Base-by-base conservation (phyloP, 1,139 yeast species). In the Protomyces gravidus region DNA sequence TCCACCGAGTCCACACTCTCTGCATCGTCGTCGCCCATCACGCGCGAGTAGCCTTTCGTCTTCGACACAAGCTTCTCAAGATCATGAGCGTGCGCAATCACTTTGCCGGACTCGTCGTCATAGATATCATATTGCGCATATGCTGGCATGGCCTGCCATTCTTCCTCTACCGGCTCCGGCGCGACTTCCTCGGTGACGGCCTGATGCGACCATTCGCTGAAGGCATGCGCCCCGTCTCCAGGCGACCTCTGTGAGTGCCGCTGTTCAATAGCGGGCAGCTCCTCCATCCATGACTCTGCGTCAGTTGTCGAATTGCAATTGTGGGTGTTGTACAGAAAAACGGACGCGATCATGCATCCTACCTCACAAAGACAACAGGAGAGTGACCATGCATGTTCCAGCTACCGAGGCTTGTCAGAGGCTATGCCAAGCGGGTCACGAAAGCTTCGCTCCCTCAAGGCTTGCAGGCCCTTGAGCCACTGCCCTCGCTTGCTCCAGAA, bases 1-100 rank as follows among this genome's bases (percentile, higher is more conserved):
- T 92, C 92, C 64, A 76, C 67, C 61, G 90, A 80, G 61, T 80
- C 82, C 21, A 83, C 77, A 64, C 86, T 87, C 65, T 83, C 82
- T 26, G 84, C 85, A 36, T 94, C 95, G 69, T 92, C 97, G 67
- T 89, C 95, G 2, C 86, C 86, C 45, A 90, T 89, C 11, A 94
- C 86, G 67, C 95, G 84, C 0, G 98, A 92, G 69, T 94, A 92
- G 0, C 95, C 97, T 60, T 77, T 63, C 67, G 71, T 72, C 1
- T 72, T 74, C 26, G 69, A 65, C 32, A 65, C 63, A 26, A 66
- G 61, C 59, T 64, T 66, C 40, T 65, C 65, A 6, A 70, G 71
- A 11, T 69, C 68, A 17, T n/a, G 28, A 7, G 59, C 62, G 28
- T 61, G 63, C 2, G 77, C 75, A 13, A 77, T 75, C 17, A 80